Conservation (phyloP, 75 land plant species). For the Picea sitchensis region DNA sequence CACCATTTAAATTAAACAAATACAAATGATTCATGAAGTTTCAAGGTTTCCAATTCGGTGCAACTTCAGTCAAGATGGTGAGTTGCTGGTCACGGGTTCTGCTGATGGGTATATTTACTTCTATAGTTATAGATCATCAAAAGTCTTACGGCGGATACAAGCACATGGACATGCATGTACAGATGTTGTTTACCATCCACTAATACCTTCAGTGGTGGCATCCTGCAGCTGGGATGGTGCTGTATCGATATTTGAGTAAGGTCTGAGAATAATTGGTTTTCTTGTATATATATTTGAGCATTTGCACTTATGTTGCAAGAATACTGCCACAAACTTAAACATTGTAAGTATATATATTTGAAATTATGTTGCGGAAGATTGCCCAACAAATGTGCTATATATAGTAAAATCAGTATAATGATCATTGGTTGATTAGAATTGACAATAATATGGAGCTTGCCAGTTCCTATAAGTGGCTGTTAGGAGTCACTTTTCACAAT, state of each 20-base stretch:
- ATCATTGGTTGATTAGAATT: too few relatives aligned
- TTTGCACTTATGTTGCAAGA: too few relatives aligned
- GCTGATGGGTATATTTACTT: slow-evolving; percentile 80
- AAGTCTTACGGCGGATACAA: slow-evolving; percentile 47
- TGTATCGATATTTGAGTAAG: slow-evolving; percentile 51
- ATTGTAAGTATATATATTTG: too few relatives aligned
- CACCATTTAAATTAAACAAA: slow-evolving; percentile 84
- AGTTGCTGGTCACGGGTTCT: slow-evolving; percentile 65
- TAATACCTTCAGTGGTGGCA: slow-evolving; percentile 68
- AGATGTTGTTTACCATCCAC: slow-evolving; percentile 80
- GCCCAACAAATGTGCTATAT: too few relatives aligned
- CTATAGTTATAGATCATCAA: slow-evolving; percentile 55
- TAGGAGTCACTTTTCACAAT: too few relatives aligned
- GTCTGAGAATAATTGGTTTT: too few relatives aligned
- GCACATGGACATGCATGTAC: slow-evolving; percentile 61
- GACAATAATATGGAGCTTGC: too few relatives aligned
- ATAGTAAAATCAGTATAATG: too few relatives aligned
- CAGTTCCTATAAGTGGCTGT: too few relatives aligned
- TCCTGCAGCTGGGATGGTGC: slow-evolving; percentile 85
- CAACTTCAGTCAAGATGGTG: slow-evolving; percentile 78
- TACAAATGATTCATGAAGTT: slow-evolving; percentile 77
- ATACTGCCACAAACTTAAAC: too few relatives aligned
- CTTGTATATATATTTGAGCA: too few relatives aligned
- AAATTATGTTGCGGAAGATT: too few relatives aligned
- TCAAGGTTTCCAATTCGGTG: slow-evolving; percentile 85